Percentiles rank a stretch among this genome's conserved stretches.
phyloP scores from a whole-genome alignment of 306 rosid genomes.

The Rubus idaeus region DNA sequence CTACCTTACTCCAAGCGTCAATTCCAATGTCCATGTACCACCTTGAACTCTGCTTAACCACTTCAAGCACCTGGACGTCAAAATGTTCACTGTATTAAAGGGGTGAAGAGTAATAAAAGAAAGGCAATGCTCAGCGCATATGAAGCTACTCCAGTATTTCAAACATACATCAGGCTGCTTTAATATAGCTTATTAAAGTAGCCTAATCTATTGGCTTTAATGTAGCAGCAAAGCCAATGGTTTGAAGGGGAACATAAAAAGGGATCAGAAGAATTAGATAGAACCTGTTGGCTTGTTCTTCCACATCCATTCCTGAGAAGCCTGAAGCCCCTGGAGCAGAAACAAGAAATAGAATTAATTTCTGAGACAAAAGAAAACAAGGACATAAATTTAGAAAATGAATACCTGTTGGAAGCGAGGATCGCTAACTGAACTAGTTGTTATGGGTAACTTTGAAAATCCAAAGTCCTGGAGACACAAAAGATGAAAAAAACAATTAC shows the following conservation, averaged over 20 bases:
- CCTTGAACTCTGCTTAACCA: constrained; percentile 9
- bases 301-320: constrained; percentile 81
- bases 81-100: background rate
- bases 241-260: background rate
- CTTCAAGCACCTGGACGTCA: constrained; percentile 39
- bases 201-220: background rate
- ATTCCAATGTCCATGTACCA: constrained; percentile 8
- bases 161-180: background rate
- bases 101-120: background rate
- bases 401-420: constrained; percentile 59
- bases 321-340: constrained; percentile 58
- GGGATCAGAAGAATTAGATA: constrained; percentile 9
- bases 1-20: background rate
- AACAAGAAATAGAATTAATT: constrained; percentile 24
- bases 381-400: constrained; percentile 1
- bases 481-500: constrained; percentile 7
- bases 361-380: background rate
- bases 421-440: constrained; percentile 42
- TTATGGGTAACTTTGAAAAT: constrained; percentile 44
- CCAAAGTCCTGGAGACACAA: constrained; percentile 49
- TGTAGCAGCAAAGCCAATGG: background rate
- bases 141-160: background rate
- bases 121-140: background rate
- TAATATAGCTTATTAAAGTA: background rate
- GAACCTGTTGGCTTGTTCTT: constrained; percentile 80